Evolutionary conservation across 2,329 filamentous ascomycete species (phyloP).

Genomic region (Talaromyces sp.): DNA sequence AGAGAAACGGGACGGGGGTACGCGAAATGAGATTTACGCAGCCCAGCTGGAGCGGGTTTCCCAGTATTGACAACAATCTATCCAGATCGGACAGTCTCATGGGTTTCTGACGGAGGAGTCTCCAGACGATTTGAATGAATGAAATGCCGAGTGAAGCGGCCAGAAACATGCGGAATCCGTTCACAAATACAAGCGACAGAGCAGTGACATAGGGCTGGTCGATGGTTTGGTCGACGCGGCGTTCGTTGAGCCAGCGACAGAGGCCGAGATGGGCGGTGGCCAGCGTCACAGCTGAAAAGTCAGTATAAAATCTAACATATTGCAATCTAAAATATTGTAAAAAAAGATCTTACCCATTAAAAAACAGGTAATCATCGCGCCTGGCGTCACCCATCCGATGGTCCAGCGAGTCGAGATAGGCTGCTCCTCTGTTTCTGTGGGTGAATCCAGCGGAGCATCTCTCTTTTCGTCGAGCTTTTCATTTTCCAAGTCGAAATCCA

Average conservation of each 20-base stretch:
- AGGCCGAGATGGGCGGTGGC: slow-evolving; percentile 6
- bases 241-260: slow-evolving; percentile 4
- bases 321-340: not conserved
- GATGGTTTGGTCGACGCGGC: not conserved
- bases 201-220: slow-evolving; percentile 3
- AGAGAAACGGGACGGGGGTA: slow-evolving; percentile 3
- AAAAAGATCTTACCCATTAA: not conserved
- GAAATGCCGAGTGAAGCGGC: slow-evolving; percentile 8
- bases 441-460: not conserved
- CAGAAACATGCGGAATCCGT: slow-evolving; percentile 5
- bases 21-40: not conserved
- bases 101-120: not conserved
- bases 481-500: not conserved
- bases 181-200: slow-evolving; percentile 4
- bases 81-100: slow-evolving; percentile 4
- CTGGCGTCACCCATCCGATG: slow-evolving; percentile 7
- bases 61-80: not conserved
- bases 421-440: not conserved
- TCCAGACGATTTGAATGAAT: slow-evolving; percentile 8
- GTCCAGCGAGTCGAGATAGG: slow-evolving; percentile 4
- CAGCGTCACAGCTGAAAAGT: not conserved
- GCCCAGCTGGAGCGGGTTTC: slow-evolving; percentile 6
- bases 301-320: not conserved
- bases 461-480: not conserved
- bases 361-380: slow-evolving; percentile 2